Evolutionary conservation across 495 filamentous ascomycete species (phyloP), one percentile per base, ranked within the genome.

Genomic region (Penicillium paradoxum): DNA sequence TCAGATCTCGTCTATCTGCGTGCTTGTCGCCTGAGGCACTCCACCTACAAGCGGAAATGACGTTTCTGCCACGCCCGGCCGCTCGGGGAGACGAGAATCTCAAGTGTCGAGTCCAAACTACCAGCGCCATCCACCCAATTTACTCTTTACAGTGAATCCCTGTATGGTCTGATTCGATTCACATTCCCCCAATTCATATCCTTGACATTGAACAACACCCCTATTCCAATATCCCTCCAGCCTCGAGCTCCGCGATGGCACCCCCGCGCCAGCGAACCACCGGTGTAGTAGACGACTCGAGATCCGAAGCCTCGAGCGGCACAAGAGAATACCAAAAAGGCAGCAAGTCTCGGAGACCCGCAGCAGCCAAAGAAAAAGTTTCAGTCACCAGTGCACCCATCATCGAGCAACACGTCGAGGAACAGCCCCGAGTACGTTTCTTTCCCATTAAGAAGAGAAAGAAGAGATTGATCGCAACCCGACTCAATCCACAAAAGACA

Each of bases 261-360:
- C 73, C 73, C 66, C 73, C 73, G 66, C 73, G 73, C 45, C 72
- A 74, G 60, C 71, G 72, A 40, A 65, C 70, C 41, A 57, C 71
- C 42, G 70, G 69, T 14, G 55, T 68, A 42, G 62, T 70, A 24
- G 78, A 81, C 45, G 78, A 81, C 62, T 80, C 78, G 36, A 67
- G 77, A 36, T 80, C 77, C 18, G 78, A 81, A 67, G 73, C 75
- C 25, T 80, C 77, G 19, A 80, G 77, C 50, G 70, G 70, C 48
- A 73, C 76, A 15, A 73, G 71, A 63, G 76, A 80, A 55, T 70
- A 70, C 45, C 71, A 65, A 45, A 51, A 58, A 13, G 55, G 62
- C 11, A 52, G 53, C 3, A 75, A 71, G 55, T 65, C 63, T 37
- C 65, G 71, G 14, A 72, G 57, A 49, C 60, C 58, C 38, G 46